Conservation (phyloP, 345 rosid species). For the Hirschfeldia incana region DNA sequence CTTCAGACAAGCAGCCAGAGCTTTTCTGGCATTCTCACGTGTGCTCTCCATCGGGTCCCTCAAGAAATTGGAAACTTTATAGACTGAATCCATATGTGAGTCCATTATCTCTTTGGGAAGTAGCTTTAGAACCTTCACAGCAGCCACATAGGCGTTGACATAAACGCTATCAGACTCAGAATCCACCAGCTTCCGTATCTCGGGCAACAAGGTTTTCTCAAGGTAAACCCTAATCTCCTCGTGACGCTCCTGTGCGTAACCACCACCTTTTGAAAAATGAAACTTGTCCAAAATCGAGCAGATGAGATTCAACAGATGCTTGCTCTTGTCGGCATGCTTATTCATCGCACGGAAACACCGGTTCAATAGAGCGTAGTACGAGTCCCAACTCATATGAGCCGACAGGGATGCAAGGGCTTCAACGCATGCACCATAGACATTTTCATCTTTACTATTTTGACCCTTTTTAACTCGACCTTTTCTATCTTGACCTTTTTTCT, state of each 20-base stretch:
- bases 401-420: constrained; percentile 73
- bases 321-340: constrained; percentile 53
- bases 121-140: constrained; percentile 73
- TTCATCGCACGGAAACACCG: constrained; percentile 71
- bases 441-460: background rate
- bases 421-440: constrained; percentile 58
- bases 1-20: constrained; percentile 78
- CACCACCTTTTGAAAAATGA: constrained; percentile 50
- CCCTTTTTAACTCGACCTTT: background rate
- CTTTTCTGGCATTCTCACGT: constrained; percentile 75
- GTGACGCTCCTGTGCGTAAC: constrained; percentile 38
- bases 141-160: constrained; percentile 57
- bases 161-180: constrained; percentile 58
- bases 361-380: constrained; percentile 58
- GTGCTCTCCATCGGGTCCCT: constrained; percentile 54
- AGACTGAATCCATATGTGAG: constrained; percentile 61
- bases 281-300: constrained; percentile 67
- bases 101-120: constrained; percentile 75
- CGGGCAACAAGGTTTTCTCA: constrained; percentile 61
- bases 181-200: constrained; percentile 59
- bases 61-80: constrained; percentile 56
- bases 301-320: constrained; percentile 50
- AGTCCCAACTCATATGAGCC: constrained; percentile 63
- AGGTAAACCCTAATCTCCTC: constrained; percentile 52
- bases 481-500: constrained; percentile 33